Evolutionary conservation across 805 yeast species (phyloP), one percentile per base, ranked within the genome.

Genomic region (Metschnikowia peoriensis): DNA sequence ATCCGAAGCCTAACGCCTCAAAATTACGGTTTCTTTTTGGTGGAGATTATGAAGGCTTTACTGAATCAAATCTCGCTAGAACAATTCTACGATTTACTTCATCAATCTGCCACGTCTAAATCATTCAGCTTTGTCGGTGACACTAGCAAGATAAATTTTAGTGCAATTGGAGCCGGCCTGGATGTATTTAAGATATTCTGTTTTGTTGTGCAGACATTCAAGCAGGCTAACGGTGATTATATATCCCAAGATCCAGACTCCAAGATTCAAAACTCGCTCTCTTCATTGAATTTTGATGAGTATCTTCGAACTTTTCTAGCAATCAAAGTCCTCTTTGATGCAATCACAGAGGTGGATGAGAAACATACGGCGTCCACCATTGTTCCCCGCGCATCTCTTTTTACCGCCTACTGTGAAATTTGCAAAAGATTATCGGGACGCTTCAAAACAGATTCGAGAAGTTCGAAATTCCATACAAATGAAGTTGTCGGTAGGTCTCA

Each of bases 271-370:
- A 14, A 7, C 9, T 14, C n/a, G 56, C 56, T 72, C 28, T 48
- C 65, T 16, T 65, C 66, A 43, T 67, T 74, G 35, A 74, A 73
- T 55, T 70, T 70, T 56, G 77, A 74, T 56, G 78, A 74, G 54
- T 61, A 73, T n/a, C 64, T 72, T 47, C 63, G 78, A 51, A 70
- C 74, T 1, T 72, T 73, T 50, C 61, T 74, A 50, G 78, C 78
- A 0, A 66, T 73, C 16, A 74, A 74, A 50, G 68, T 74, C 38
- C 59, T 74, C 28, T n/a, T 14, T 42, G 9, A 28, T 4, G n/a
- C 27, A n/a, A 17, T 42, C 22, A 9, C 11, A 4, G 34, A 28
- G 4, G 17, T 8, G 27, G n/a, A 15, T 7, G 37, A 16, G 3
- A 10, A 12, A 10, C 6, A 10, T 3, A 10, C n/a, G n/a, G 12